These are phyloP conservation scores for Danielia oregonensis DNA, from an alignment of 805 yeast genomes.

Conservation along the genomic window DNA sequence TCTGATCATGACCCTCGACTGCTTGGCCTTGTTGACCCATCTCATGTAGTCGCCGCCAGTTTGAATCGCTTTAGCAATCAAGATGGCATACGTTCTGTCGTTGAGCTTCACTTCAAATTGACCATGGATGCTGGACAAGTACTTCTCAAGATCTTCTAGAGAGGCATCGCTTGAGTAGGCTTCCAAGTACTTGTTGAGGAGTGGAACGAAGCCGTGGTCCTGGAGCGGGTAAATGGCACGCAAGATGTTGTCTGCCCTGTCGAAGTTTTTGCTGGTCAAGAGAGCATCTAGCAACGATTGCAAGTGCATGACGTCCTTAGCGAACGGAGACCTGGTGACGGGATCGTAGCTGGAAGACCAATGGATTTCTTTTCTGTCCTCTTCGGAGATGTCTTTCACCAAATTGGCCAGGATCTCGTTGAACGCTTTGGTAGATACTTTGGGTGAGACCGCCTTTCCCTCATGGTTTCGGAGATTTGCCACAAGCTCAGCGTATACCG, in stretches of 20 bases:
- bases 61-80: slow-evolving; percentile 41
- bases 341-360: slow-evolving; percentile 43
- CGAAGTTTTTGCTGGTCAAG: slow-evolving; percentile 58
- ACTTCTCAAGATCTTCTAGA: slow-evolving; percentile 41
- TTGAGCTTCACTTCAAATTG: slow-evolving; percentile 34
- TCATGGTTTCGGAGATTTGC: slow-evolving; percentile 12
- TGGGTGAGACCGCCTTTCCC: background rate
- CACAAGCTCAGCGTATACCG: slow-evolving; percentile 12
- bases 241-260: slow-evolving; percentile 67
- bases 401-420: slow-evolving; percentile 10
- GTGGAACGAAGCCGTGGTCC: slow-evolving; percentile 52
- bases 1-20: slow-evolving; percentile 10
- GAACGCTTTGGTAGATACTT: slow-evolving; percentile 12
- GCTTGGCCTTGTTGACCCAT: slow-evolving; percentile 9
- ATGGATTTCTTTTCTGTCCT: slow-evolving; percentile 15
- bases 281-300: slow-evolving; percentile 82
- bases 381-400: slow-evolving; percentile 8
- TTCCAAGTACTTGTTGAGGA: slow-evolving; percentile 62
- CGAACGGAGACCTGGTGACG: slow-evolving; percentile 39
- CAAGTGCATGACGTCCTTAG: slow-evolving; percentile 59
- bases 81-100: slow-evolving; percentile 57
- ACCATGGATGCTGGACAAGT: slow-evolving; percentile 30
- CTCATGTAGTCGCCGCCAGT: slow-evolving; percentile 10
- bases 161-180: slow-evolving; percentile 34
- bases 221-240: slow-evolving; percentile 54